Evolutionary conservation across 2,329 filamentous ascomycete species (phyloP).

Genomic region (Sporothrix humicola): DNA sequence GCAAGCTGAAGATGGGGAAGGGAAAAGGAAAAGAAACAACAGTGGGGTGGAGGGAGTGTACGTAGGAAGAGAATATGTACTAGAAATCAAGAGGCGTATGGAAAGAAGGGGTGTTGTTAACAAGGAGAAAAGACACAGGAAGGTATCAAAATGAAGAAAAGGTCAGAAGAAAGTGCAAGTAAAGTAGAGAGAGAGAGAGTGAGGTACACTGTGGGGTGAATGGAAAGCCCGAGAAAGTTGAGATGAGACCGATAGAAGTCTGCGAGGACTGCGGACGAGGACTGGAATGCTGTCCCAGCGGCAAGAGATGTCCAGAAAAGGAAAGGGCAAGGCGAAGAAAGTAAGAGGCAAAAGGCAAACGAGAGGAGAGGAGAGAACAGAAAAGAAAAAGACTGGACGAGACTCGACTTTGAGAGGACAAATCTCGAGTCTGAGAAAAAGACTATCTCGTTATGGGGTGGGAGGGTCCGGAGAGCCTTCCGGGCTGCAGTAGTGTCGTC

Average conservation of each 20-base stretch:
- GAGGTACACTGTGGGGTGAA: too few relatives aligned
- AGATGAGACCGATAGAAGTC: background rate
- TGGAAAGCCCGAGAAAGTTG: too few relatives aligned
- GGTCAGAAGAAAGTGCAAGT: background rate
- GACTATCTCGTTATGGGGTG: slow-evolving; percentile 3
- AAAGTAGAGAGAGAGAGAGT: background rate
- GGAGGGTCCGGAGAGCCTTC: slow-evolving; percentile 22
- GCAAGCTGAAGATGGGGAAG: slow-evolving; percentile 15
- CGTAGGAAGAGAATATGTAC: background rate
- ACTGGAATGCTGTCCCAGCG: background rate
- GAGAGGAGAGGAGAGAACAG: background rate
- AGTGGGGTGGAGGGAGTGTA: slow-evolving; percentile 14
- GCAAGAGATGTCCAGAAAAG: background rate
- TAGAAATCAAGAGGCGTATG: background rate
- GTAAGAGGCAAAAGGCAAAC: background rate
- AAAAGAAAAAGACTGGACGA: background rate
- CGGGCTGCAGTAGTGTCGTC: slow-evolving; percentile 19
- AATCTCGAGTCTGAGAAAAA: background rate
- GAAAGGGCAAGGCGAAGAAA: background rate
- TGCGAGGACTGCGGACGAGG: background rate
- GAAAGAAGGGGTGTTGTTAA: slow-evolving; percentile 5
- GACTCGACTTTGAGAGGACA: too few relatives aligned
- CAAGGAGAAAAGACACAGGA: background rate
- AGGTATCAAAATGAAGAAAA: background rate
- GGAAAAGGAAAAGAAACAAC: background rate